phyloP scores from a whole-genome alignment of 257 asterid species.

The Perilla frutescens region DNA sequence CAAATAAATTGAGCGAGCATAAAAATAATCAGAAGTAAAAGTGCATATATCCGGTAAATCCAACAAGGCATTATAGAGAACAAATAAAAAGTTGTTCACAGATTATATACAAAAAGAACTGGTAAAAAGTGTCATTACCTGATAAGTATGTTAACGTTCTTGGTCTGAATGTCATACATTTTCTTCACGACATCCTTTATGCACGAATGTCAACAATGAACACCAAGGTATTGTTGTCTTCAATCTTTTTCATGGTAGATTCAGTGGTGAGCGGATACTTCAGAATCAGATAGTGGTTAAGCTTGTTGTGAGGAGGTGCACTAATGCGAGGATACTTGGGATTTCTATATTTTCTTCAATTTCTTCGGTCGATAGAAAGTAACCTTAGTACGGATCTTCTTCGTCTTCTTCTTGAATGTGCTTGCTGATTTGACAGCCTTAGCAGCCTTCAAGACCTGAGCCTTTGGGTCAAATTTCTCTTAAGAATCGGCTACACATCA shows the following conservation, averaged over 20 bases:
- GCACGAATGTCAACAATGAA: no score
- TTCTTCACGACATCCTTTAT: no score
- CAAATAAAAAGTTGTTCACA: no score
- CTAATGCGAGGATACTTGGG: conserved; percentile 61
- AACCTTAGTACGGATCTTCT: conserved; percentile 38
- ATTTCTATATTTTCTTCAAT: conserved; percentile 51
- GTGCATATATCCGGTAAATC: no score
- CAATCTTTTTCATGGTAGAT: conserved; percentile 62
- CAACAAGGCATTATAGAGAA: no score
- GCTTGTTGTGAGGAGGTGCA: conserved; percentile 57
- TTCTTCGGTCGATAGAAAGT: conserved; percentile 58
- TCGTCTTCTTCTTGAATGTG: no score
- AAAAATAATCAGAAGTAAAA: no score
- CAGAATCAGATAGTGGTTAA: conserved; percentile 53
- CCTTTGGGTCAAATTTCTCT: conserved; percentile 32
- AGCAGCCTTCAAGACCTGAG: conserved; percentile 26
- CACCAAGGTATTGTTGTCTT: conserved; percentile 45
- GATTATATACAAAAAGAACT: no score
- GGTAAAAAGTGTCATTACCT: no score
- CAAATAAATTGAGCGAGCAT: no score
- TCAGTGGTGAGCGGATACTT: conserved; percentile 58
- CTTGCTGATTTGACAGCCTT: conserved; percentile 2
- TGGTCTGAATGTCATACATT: no score
- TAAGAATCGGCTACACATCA: conserved; percentile 39
- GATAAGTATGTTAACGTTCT: no score